Evolutionary conservation across 208 protist genomes (phyloP), one percentile per base, ranked within the genome.

Genomic region (Acanthamoeba castellanii): DNA sequence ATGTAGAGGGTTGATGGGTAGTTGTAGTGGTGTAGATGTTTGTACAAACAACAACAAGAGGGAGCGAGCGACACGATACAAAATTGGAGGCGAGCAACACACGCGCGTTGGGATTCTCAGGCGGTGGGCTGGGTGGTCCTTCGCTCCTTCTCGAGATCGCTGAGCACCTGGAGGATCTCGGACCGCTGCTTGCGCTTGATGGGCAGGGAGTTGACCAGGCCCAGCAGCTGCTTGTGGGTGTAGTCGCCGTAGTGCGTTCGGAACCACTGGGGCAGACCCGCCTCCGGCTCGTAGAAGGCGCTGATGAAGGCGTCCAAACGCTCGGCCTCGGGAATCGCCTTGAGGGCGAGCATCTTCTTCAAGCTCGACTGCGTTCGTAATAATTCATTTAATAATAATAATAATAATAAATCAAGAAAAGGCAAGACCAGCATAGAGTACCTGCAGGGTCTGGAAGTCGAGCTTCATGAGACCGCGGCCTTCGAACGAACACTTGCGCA

Each of bases 391-490:
- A 14, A 32, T 42, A 14, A 16, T 42, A 20, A 42, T 78, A 20
- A 32, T 78, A 2, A n/a, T 27, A n/a, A n/a, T 27, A 66, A 4
- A 1, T 66, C 37, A 3, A 42, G 37, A n/a, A 68, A 68, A 27
- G 61, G 22, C 61, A n/a, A 68, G 30, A 13, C 30, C 70, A 37
- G 30, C 30, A 78, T 18, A 78, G 14, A 3, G 25, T 78, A 78
- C 70, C 50, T 88, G 84, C 9, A 91, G 34, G 30, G 84, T 91
- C 32, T 91, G 84, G 59, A 91, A 91, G 57, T 91, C 84, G 57
- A 91, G 59, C 59, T 91, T 91, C 84, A 91, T 91, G 11, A 91
- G 34, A 25, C 84, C 84, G n/a, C 84, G 84, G 25, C 84, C 84
- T 32, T 91, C 84, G 42, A 91, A 91, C 84, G 84, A 91, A 70